phyloP scores from a whole-genome alignment of 495 filamentous ascomycete species.

The Aspergillus panamensis region DNA sequence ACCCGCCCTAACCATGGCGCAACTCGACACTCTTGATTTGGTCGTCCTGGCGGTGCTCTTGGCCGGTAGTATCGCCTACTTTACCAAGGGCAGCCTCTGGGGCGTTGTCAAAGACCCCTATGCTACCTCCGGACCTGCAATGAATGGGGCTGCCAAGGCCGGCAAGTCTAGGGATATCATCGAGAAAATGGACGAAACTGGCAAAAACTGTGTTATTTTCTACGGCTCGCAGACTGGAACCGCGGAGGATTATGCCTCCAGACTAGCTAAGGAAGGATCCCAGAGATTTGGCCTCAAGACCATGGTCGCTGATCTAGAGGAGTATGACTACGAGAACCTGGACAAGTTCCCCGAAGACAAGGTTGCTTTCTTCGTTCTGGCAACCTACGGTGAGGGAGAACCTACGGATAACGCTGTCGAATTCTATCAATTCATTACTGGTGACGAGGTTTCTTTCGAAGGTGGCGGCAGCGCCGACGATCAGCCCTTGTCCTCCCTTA shows the following conservation, averaged over 20 bases:
- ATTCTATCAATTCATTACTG: constrained; percentile 93
- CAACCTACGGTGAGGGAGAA: constrained; percentile 97
- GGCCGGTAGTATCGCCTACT: constrained; percentile 86
- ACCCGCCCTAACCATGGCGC: constrained; percentile 62
- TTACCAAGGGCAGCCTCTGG: constrained; percentile 96
- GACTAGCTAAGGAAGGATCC: constrained; percentile 93
- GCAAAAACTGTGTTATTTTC: constrained; percentile 97
- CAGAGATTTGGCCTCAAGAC: constrained; percentile 96
- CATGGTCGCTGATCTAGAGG: constrained; percentile 97
- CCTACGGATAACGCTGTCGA: constrained; percentile 98
- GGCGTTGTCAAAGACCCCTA: constrained; percentile 79
- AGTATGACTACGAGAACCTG: constrained; percentile 95
- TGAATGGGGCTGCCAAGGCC: constrained; percentile 69
- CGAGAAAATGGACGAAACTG: constrained; percentile 91
- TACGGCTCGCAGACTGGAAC: constrained; percentile 98
- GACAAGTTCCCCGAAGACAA: constrained; percentile 87
- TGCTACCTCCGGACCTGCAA: constrained; percentile 60
- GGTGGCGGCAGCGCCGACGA: constrained; percentile 61
- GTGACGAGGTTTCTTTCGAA: constrained; percentile 77
- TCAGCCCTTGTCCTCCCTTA: constrained; percentile 74
- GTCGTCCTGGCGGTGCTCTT: constrained; percentile 82
- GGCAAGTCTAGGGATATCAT: constrained; percentile 88
- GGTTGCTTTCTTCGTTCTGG: constrained; percentile 90
- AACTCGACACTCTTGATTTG: constrained; percentile 93
- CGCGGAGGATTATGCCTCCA: constrained; percentile 97